These are phyloP conservation scores for Fusarium drepaniforme DNA, from an alignment of 2,329 filamentous ascomycete species.

Conservation along the genomic window DNA sequence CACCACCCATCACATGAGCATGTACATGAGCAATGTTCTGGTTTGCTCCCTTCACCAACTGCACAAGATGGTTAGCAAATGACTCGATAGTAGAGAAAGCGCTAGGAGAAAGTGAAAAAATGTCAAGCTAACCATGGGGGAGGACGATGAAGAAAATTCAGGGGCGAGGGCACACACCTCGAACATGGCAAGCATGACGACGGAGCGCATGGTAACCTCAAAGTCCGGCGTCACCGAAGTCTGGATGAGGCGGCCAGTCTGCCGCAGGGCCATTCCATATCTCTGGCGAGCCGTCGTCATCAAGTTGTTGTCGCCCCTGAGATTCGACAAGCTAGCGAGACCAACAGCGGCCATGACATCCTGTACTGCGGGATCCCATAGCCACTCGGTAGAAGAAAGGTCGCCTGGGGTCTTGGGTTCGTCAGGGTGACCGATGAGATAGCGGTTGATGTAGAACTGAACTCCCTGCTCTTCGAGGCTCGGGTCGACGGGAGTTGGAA, in stretches of 20 bases:
- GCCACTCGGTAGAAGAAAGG: conserved; percentile 51
- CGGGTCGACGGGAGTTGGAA: conserved; percentile 51
- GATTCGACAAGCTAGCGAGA: conserved; percentile 68
- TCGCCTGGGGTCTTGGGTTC: conserved; percentile 56
- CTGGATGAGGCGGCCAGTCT: conserved; percentile 57
- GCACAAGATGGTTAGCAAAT: conserved; percentile 29
- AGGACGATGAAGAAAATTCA: background rate
- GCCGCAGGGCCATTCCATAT: conserved; percentile 66
- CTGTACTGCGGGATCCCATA: conserved; percentile 55
- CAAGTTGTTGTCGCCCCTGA: conserved; percentile 60
- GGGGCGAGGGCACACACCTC: conserved; percentile 59
- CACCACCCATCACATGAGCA: conserved; percentile 70
- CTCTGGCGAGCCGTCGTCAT: conserved; percentile 61
- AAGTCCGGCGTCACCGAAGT: conserved; percentile 50
- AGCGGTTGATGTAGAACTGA: conserved; percentile 64
- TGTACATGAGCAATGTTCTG: conserved; percentile 64
- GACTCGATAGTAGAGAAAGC: background rate
- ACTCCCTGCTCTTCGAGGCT: conserved; percentile 61
- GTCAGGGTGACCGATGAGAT: conserved; percentile 64
- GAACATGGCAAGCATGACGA: conserved; percentile 71
- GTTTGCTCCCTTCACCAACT: conserved; percentile 61
- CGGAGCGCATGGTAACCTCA: conserved; percentile 62
- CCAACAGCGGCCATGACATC: conserved; percentile 69
- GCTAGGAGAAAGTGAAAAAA: conserved; percentile 11
- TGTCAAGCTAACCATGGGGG: conserved; percentile 24